Evolutionary conservation across 768 basidiomycete genomes (phyloP).

Genomic region (Grammothele lineata): DNA sequence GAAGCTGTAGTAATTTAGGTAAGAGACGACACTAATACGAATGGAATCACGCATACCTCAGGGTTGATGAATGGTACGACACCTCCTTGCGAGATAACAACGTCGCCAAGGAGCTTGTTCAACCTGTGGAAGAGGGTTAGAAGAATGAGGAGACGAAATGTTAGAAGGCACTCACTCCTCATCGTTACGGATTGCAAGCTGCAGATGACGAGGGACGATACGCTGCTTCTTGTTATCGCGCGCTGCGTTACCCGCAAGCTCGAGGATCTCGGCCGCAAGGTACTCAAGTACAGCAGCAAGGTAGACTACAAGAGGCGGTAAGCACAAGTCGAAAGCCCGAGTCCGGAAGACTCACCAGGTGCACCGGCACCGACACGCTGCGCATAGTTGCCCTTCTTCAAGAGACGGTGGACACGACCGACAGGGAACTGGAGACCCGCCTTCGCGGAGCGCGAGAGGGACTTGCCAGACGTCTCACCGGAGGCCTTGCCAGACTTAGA

Average conservation of each 20-base stretch:
- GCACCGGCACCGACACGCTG: constrained; percentile 87
- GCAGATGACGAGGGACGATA: constrained; percentile 93
- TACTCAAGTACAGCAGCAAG: constrained; percentile 92
- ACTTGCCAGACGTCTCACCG: constrained; percentile 43
- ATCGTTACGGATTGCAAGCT: constrained; percentile 92
- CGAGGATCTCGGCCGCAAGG: constrained; percentile 89
- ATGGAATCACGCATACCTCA: constrained; percentile 32
- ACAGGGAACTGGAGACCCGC: constrained; percentile 87
- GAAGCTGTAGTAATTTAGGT: constrained; percentile 25
- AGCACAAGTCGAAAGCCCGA: neutral
- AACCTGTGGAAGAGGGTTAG: too few species aligned
- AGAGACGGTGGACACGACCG: constrained; percentile 87
- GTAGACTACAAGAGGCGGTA: constrained; percentile 51
- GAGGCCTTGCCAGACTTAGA: constrained; percentile 63
- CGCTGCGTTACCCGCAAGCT: constrained; percentile 87
- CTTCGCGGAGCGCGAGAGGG: constrained; percentile 67
- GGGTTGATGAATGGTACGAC: constrained; percentile 80
- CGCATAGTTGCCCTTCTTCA: constrained; percentile 85
- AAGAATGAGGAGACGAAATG: too few species aligned
- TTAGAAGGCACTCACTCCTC: constrained; percentile 80
- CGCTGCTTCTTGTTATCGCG: constrained; percentile 93
- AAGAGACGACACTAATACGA: neutral
- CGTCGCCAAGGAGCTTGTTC: constrained; percentile 69
- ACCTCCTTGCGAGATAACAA: constrained; percentile 95
- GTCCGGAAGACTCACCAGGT: constrained; percentile 48